Evolutionary conservation across 2,329 filamentous ascomycete genomes (phyloP).

Genomic region (Dactylellina drechsleri): DNA sequence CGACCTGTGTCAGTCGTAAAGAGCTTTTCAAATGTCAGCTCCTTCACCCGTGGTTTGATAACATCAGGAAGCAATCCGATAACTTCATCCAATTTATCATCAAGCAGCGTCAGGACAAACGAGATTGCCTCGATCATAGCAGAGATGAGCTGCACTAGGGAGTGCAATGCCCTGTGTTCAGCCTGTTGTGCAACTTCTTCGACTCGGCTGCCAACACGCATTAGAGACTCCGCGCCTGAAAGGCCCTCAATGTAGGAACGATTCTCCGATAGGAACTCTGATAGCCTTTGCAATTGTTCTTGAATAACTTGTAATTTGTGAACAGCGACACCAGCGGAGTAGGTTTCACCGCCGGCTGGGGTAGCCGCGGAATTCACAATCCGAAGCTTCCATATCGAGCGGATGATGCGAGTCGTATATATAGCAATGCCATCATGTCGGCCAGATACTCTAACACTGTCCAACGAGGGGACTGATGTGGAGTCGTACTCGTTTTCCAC

Average conservation of each 20-base stretch:
- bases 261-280: constrained; percentile 86
- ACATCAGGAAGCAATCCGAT: constrained; percentile 77
- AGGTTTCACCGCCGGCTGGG: constrained; percentile 70
- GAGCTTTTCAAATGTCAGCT: constrained; percentile 85
- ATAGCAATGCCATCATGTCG: constrained; percentile 87
- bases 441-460: constrained; percentile 86
- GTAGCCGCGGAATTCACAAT: constrained; percentile 67
- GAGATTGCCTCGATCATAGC: constrained; percentile 96
- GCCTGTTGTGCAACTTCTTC: constrained; percentile 92
- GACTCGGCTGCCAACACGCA: constrained; percentile 79
- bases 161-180: constrained; percentile 91
- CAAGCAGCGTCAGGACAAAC: constrained; percentile 92
- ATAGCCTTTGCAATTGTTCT: constrained; percentile 79
- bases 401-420: constrained; percentile 87
- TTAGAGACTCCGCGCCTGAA: constrained; percentile 87
- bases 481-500: constrained; percentile 71
- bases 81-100: constrained; percentile 91
- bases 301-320: constrained; percentile 80
- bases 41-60: constrained; percentile 74
- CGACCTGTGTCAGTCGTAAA: constrained; percentile 83
- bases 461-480: constrained; percentile 62
- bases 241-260: constrained; percentile 91
- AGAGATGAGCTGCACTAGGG: constrained; percentile 83
- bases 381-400: constrained; percentile 88
- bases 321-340: constrained; percentile 74